Evolutionary conservation across 805 yeast species (phyloP).

Genomic region (Zygoascus biomembranicola): DNA sequence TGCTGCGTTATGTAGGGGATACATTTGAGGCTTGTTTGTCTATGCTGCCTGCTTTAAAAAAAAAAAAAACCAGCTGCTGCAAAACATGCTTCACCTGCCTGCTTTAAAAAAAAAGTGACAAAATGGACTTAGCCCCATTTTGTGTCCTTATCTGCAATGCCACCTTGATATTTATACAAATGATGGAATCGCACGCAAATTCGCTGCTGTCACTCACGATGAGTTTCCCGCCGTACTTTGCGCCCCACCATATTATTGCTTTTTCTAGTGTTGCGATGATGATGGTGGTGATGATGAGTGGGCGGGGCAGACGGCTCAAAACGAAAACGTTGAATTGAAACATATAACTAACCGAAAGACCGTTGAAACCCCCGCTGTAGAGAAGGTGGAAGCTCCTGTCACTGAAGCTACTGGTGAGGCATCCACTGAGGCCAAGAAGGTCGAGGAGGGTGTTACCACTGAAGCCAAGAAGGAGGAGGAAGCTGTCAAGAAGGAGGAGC

Average conservation of each 20-base stretch:
- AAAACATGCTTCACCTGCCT: too few species aligned
- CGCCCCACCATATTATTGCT: neutral
- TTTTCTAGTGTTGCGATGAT: neutral
- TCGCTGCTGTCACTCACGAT: too few species aligned
- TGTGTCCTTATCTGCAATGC: too few species aligned
- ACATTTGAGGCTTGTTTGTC: too few species aligned
- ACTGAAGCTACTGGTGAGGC: conserved; percentile 2
- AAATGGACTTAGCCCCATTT: too few species aligned
- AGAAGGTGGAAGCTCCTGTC: neutral
- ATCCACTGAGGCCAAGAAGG: conserved; percentile 2
- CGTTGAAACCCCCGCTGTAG: neutral
- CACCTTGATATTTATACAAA: too few species aligned
- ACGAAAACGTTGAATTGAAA: neutral
- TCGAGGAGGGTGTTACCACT: conserved; percentile 7
- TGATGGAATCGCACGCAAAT: too few species aligned
- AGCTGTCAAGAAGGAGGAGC: conserved; percentile 8
- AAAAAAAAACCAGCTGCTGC: too few species aligned
- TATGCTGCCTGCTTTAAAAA: too few species aligned
- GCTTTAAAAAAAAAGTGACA: too few species aligned
- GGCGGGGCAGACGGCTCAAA: neutral
- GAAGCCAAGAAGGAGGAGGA: conserved; percentile 8
- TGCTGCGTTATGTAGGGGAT: too few species aligned
- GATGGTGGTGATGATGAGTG: neutral
- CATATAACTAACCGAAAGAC: neutral
- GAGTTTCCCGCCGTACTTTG: neutral